Evolutionary conservation across 164 flowering plant genomes (phyloP).

Genomic region (Vitis riparia): DNA sequence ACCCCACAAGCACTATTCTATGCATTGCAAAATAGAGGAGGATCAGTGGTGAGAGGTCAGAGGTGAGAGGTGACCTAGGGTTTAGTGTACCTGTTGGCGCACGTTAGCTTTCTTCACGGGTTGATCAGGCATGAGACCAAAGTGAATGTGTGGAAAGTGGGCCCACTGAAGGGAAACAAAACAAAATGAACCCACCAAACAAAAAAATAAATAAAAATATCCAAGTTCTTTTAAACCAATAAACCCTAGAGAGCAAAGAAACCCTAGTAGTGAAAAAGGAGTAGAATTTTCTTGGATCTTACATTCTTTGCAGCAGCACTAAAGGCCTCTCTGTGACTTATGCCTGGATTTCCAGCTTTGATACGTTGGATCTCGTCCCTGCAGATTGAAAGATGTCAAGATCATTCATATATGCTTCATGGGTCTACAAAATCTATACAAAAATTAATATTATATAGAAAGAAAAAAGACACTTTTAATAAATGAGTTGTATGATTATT

Average conservation of each 20-base stretch:
- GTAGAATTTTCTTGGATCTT: slow-evolving; percentile 39
- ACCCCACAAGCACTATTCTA: too few species aligned
- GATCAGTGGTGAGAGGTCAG: neutral
- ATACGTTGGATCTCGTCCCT: slow-evolving; percentile 99
- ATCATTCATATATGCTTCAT: slow-evolving; percentile 2
- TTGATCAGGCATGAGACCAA: slow-evolving; percentile 92
- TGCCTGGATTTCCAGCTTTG: slow-evolving; percentile 96
- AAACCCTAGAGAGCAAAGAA: slow-evolving; percentile 10
- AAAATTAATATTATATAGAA: neutral
- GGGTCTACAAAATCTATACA: neutral
- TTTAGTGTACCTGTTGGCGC: slow-evolving; percentile 64
- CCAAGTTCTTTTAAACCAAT: neutral
- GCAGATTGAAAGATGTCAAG: slow-evolving; percentile 15
- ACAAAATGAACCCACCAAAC: slow-evolving; percentile 3
- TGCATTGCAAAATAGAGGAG: too few species aligned
- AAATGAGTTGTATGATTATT: neutral
- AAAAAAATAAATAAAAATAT: slow-evolving; percentile 13
- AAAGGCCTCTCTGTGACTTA: slow-evolving; percentile 97
- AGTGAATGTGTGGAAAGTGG: slow-evolving; percentile 98
- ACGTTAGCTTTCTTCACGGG: slow-evolving; percentile 62
- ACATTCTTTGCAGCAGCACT: slow-evolving; percentile 99
- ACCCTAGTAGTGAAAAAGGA: neutral
- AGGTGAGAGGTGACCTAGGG: neutral
- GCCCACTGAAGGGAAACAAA: slow-evolving; percentile 72
- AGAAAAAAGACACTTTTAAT: too few species aligned